A percentile compares a stretch with the other conserved stretches of the same genome.
phyloP scores from a whole-genome alignment of 2,329 filamentous ascomycete species.

The Bimuria novae-zelandiae region DNA sequence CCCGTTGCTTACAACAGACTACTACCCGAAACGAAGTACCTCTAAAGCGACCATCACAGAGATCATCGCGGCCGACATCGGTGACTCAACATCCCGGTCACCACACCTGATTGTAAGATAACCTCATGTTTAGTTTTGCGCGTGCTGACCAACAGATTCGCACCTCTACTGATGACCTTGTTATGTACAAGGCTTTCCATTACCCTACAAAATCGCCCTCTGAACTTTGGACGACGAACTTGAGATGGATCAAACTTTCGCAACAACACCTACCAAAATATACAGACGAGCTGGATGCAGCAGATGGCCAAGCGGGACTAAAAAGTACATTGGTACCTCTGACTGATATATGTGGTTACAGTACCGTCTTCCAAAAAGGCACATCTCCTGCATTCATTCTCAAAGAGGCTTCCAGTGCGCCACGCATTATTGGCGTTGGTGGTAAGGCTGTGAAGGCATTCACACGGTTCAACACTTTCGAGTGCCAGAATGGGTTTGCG shows the following conservation, averaged over 20 bases:
- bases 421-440: conserved; percentile 74
- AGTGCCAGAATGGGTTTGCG: conserved; percentile 80
- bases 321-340: conserved; percentile 61
- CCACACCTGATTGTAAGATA: conserved; percentile 79
- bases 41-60: conserved; percentile 77
- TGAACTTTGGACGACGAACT: conserved; percentile 57
- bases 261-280: conserved; percentile 70
- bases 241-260: conserved; percentile 77
- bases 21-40: conserved; percentile 69
- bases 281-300: conserved; percentile 54
- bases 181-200: conserved; percentile 82
- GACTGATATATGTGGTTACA: conserved; percentile 74
- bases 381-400: conserved; percentile 79
- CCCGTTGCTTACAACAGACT: conserved; percentile 73
- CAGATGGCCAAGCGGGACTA: conserved; percentile 52
- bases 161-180: conserved; percentile 78
- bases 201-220: conserved; percentile 46
- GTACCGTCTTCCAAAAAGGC: conserved; percentile 81
- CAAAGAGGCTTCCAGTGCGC: conserved; percentile 77
- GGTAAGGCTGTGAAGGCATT: conserved; percentile 72
- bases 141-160: conserved; percentile 62
- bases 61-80: conserved; percentile 81
- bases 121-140: neutral
- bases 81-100: conserved; percentile 69
- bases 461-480: conserved; percentile 75